phyloP scores from a whole-genome alignment of 345 rosid species.

The Brassica cretica region DNA sequence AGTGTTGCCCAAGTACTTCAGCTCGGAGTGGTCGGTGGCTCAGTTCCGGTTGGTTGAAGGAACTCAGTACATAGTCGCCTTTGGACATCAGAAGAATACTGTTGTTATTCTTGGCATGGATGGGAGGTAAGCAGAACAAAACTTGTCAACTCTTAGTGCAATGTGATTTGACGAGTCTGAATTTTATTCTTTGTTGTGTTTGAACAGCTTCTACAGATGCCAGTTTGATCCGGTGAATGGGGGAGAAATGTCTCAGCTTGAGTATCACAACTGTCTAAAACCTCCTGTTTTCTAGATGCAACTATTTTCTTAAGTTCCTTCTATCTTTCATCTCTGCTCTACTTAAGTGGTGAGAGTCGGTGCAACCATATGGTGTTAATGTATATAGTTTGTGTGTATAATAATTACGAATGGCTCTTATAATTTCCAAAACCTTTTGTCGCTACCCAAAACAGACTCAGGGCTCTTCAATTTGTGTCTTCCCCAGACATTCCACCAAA shows the following conservation, averaged over 20 bases:
- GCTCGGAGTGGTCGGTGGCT: conserved; percentile 4
- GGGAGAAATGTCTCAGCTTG: conserved; percentile 90
- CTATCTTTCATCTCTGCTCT: neutral
- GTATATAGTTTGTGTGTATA: conserved; percentile 34
- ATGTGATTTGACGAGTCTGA: conserved; percentile 6
- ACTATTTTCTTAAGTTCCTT: neutral
- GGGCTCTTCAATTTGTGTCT: neutral
- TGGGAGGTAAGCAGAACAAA: neutral
- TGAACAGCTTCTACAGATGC: conserved; percentile 85
- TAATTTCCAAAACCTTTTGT: conserved; percentile 16
- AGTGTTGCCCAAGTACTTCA: neutral
- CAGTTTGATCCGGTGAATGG: conserved; percentile 85
- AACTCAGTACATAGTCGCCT: neutral
- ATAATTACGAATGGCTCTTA: conserved; percentile 17
- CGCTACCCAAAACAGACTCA: conserved; percentile 25
- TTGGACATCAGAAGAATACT: neutral
- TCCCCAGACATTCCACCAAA: neutral
- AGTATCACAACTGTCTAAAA: conserved; percentile 80
- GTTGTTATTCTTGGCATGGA: conserved; percentile 3
- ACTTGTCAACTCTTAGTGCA: neutral
- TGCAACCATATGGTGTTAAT: conserved; percentile 3
- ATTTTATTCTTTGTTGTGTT: conserved; percentile 12
- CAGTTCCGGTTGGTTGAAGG: conserved; percentile 2
- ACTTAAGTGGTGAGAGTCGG: conserved; percentile 28
- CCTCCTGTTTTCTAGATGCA: conserved; percentile 57